Evolutionary conservation across 345 rosid genomes (phyloP).

Genomic region (Bruguiera parviflora): DNA sequence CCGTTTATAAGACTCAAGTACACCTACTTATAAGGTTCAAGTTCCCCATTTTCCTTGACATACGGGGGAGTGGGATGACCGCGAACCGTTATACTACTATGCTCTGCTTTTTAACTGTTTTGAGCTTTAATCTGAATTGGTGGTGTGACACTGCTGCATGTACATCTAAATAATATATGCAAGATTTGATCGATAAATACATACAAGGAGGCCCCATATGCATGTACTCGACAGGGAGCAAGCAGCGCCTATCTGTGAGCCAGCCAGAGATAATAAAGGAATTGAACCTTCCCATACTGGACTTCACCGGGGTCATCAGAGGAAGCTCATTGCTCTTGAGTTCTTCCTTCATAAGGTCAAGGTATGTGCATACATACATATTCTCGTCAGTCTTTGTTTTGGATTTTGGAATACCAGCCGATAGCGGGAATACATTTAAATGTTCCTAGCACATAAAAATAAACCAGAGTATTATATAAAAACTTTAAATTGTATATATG

Average conservation of each 20-base stretch:
- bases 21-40: no score
- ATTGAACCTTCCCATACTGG: constrained; percentile 24
- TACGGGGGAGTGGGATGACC: no score
- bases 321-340: constrained; percentile 35
- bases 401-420: no score
- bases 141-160: no score
- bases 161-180: no score
- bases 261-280: constrained; percentile 20
- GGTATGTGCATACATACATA: not conserved
- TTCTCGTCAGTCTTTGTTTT: not conserved
- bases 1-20: no score
- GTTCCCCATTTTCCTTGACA: no score
- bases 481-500: no score
- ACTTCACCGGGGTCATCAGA: constrained; percentile 25
- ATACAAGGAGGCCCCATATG: constrained; percentile 16
- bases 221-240: constrained; percentile 27
- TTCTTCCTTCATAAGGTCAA: constrained; percentile 30
- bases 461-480: no score
- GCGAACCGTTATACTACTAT: no score
- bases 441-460: constrained; percentile 11
- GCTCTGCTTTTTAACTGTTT: not conserved
- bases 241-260: constrained; percentile 19
- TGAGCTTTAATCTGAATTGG: not conserved
- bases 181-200: not conserved
- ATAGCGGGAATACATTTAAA: no score